Evolutionary conservation across 2,329 filamentous ascomycete genomes (phyloP), one percentile per base, ranked within the genome.

Genomic region (Cercospora berteroae): DNA sequence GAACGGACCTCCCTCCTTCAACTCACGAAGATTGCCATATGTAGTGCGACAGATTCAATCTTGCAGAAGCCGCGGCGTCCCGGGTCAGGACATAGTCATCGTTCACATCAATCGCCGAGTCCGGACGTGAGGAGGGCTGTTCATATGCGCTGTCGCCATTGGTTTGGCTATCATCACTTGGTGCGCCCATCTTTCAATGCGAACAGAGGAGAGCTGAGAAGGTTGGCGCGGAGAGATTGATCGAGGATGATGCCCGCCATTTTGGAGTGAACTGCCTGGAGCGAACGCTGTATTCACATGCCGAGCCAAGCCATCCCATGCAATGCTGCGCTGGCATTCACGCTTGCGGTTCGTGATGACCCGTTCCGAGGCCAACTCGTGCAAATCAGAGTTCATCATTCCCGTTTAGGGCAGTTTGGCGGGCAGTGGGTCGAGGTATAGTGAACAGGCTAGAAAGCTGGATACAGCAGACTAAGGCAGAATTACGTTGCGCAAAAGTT

Each of bases 31-130:
- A 70, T n/a, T 71, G 70, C 70, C 70, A 71, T 58, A 71, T 50
- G 61, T 71, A 71, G 52, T 71, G 70, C n/a, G 70, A 71, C 20
- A 71, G 65, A 36, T 70, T 71, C 31, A 71, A 42, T 23, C 70
- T 58, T 6, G 70, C 70, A 50, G 70, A 71, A 60, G 70, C 70
- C 5, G 68, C 66, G 5, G 70, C 70, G 61, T 71, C 70, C 18
- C 70, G 66, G 31, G 70, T 71, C 59, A 71, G 57, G 16, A 71
- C 68, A 65, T 71, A 71, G 60, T 71, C 70, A 55, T 71, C 70
- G 16, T 58, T 60, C n/a, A 71, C 29, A 18, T 70, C 68, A n/a
- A 71, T 58, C 1, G 68, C 70, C 9, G 70, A 71, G 25, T 71
- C 70, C 18, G 70, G 68, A 48, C 70, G 59, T 27, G 61, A 60